Percentiles rank a stretch among this genome's conserved stretches.
These are phyloP conservation scores for Babjeviella inositovora DNA, from an alignment of 805 yeast species.

Conservation along the genomic window DNA sequence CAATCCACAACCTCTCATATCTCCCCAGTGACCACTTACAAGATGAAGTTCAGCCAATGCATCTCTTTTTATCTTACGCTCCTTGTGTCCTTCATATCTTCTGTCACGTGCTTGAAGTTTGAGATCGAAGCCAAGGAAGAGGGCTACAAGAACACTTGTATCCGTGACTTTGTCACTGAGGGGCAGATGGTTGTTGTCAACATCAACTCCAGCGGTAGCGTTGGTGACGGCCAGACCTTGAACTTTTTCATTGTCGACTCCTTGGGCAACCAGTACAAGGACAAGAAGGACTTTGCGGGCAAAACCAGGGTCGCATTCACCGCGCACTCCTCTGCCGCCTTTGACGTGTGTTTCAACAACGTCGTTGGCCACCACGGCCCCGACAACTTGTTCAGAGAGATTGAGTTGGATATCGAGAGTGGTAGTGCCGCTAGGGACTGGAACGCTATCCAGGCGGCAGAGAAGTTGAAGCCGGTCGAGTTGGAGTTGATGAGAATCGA, in stretches of 20 bases:
- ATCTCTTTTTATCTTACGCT: too few relatives aligned
- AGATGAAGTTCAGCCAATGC: too few relatives aligned
- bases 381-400: constrained; percentile 38
- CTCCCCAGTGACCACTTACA: too few relatives aligned
- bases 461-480: constrained; percentile 86
- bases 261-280: constrained; percentile 74
- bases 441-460: constrained; percentile 87
- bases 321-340: constrained; percentile 65
- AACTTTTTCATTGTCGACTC: constrained; percentile 56
- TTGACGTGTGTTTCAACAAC: constrained; percentile 87
- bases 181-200: constrained; percentile 83
- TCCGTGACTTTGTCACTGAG: constrained; percentile 79
- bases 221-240: constrained; percentile 80
- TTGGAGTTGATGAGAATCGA: constrained; percentile 78
- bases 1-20: too few relatives aligned
- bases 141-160: constrained; percentile 51
- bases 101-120: constrained; percentile 26
- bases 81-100: too few relatives aligned
- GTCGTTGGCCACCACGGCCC: constrained; percentile 13
- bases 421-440: constrained; percentile 98
- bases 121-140: constrained; percentile 31
- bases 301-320: constrained; percentile 68
- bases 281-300: constrained; percentile 63
- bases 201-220: constrained; percentile 54
- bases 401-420: constrained; percentile 84